Base-by-base conservation (phyloP, 345 rosid species). In the Schrenkiella parvula region DNA sequence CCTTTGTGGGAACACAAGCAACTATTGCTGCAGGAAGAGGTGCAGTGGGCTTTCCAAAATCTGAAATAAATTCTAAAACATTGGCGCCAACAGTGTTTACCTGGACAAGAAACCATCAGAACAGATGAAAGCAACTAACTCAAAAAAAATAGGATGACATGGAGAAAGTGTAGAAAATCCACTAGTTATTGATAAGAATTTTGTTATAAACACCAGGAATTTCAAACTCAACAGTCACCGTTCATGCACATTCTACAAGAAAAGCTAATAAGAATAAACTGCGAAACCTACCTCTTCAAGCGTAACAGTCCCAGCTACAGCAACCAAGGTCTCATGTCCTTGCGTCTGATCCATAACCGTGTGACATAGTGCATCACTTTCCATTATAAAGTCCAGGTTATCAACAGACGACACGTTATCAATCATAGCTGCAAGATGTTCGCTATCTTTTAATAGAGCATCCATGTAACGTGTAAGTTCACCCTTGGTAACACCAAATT, bases 331-430 rank as follows among this genome's bases (percentile, higher is more conserved):
- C 77, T 84, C 97, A 79, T 92, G 98, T 70, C 98, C 97, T 80
- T 95, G 99, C 63, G 80, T 86, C 76, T 92, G 98, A 82, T 95
- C 99, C 99, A 95, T 95, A 66, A 95, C 96, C 4, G 85, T 85
- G 67, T 95, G 99, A 67, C 96, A 84, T 63, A 95, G 71, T n/a
- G 99, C 99, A 84, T 90, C 97, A 75, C 96, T 92, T 84, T 92
- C 98, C 99, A 95, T 95, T 41, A 87, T 84, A 80, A 92, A 90
- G 82, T 95, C 98, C 87, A 95, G 82, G 83, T 90, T 95, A 78
- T 95, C 99, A 83, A 95, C 99, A 42, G 99, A 95, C 25, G 98
- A 85, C 71, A 95, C 96, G 68, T 92, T 95, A 76, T 95, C 98
- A 64, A 92, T 87, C 98, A 90, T 92, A 66, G 98, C 98, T 25